Base-by-base conservation (phyloP, 2,329 filamentous ascomycete species). In the Pezicula neosporulosa region DNA sequence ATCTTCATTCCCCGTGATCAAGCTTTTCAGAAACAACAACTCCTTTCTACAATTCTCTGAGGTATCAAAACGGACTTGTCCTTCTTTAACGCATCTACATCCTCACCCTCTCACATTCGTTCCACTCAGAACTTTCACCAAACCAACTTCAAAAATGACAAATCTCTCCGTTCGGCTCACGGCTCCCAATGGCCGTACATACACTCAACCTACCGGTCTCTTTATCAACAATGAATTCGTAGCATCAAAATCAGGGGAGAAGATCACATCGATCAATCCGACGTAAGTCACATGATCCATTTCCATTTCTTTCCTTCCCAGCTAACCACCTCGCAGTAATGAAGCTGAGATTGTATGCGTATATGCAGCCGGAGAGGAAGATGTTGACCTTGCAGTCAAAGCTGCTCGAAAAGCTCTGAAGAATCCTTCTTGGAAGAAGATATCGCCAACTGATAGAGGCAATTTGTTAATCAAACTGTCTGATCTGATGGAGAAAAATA, bases 151-250 rank as follows among this genome's bases (percentile, higher is more conserved):
- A 13, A 48, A 48, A 30, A 44, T 44, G 42, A 6, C 21, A 28
- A 12, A 24, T 10, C 42, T 44, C 13, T 44, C n/a, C 5, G 42
- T 44, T 15, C 19, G 33, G n/a, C 19, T 44, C 9, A 44, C 19
- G 10, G 86, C 87, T 38, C 87, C 87, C 1, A 91, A 91, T 66
- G 87, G 86, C 60, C 75, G 72, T 67, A 82, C 78, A 59, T 90
- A 87, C 71, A 73, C 70, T 10, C 85, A 89, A 72, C 86, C 87
- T 1, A 73, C 80, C 45, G 88, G 88, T 13, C 76, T 91, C 12
- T 90, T 90, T 69, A 89, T 90, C 71, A 86, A 88, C 74, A 89
- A 90, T 57, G 85, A 89, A 64, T 90, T 88, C 64, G 82, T 88
- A 47, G 74, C 80, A 59, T 80, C 82, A 42, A 81, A 77, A 66